Evolutionary conservation across 2,329 filamentous ascomycete species (phyloP).

Genomic region (Colletotrichum sp.): DNA sequence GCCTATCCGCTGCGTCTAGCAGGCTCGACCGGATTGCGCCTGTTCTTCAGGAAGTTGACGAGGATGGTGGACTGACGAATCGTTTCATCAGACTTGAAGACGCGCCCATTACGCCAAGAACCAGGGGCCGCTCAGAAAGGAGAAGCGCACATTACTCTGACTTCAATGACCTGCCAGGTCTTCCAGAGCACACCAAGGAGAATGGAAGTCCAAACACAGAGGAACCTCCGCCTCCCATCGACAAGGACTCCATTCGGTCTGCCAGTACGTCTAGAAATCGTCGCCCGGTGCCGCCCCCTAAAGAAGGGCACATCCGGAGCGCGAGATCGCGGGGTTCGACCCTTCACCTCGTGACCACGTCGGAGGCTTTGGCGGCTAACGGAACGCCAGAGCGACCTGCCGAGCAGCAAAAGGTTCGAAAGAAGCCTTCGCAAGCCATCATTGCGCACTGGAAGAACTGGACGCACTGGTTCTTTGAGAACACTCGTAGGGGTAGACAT

Average conservation of each 20-base stretch:
- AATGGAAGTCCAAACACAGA: slow-evolving; percentile 49
- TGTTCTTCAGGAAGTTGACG: slow-evolving; percentile 77
- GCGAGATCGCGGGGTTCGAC: slow-evolving; percentile 82
- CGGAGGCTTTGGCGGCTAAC: slow-evolving; percentile 50
- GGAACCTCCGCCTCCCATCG: slow-evolving; percentile 72
- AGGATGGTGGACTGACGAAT: slow-evolving; percentile 67
- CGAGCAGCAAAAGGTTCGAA: slow-evolving; percentile 53
- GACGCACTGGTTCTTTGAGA: slow-evolving; percentile 69
- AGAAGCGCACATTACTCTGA: slow-evolving; percentile 72
- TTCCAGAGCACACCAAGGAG: slow-evolving; percentile 65
- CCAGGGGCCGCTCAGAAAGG: slow-evolving; percentile 78
- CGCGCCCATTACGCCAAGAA: slow-evolving; percentile 58
- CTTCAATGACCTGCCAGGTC: slow-evolving; percentile 75
- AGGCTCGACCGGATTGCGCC: slow-evolving; percentile 82
- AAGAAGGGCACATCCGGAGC: slow-evolving; percentile 73
- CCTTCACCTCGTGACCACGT: slow-evolving; percentile 80
- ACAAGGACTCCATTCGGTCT: slow-evolving; percentile 79
- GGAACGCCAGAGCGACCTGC: slow-evolving; percentile 29
- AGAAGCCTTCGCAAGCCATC: slow-evolving; percentile 63
- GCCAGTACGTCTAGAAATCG: slow-evolving; percentile 79
- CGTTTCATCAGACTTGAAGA: slow-evolving; percentile 48
- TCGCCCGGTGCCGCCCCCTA: slow-evolving; percentile 81
- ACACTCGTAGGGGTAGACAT: slow-evolving; percentile 54
- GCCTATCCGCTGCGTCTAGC: slow-evolving; percentile 88
- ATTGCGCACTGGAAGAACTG: slow-evolving; percentile 67